Base-by-base conservation (phyloP, 177 flowering plant species). In the Vitis hybrid region DNA sequence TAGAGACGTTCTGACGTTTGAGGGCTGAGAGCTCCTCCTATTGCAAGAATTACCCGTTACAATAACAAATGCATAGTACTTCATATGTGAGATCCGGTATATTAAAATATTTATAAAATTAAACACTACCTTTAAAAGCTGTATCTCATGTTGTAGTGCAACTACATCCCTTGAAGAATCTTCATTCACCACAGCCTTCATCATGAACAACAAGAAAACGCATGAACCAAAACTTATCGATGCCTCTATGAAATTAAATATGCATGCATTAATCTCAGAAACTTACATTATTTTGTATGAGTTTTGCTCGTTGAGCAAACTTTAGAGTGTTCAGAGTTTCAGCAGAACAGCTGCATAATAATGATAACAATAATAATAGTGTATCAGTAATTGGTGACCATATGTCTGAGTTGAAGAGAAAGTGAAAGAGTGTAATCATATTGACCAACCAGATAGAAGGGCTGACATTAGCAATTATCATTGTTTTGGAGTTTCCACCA, bases 401-500 rank as follows among this genome's bases (percentile, higher is more conserved):
- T 12, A 8, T 21, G 48, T 11, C 35, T 9, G 30, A 68, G n/a
- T 27, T 27, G 14, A 51, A 65, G 61, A 52, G 59, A 62, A 1
- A 64, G 57, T 6, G 27, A 65, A 49, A n/a, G 55, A 62, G 59
- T 21, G 11, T 32, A 4, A 46, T 55, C 14, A 66, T 17, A 52
- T 41, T 53, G 56, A 80, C 86, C n/a, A 51, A 96, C 99, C 97
- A 76, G 59, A 88, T 80, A 63, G 99, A 94, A 66, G 99, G 95
- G 86, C 97, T 92, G 78, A 94, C 93, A 82, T 92, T 94, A 50
- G 98, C 97, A 74, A 96, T 90, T 21, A 96, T 92, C 91, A 89
- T 94, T 17, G 98, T 94, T 82, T 96, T 96, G 58, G 99, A 92
- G 82, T 96, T 96, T 61, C 99, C 99, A 70, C 99, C 99, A 69